Conservation (phyloP, 2,329 filamentous ascomycete species). For the Mariannaea elegans region DNA sequence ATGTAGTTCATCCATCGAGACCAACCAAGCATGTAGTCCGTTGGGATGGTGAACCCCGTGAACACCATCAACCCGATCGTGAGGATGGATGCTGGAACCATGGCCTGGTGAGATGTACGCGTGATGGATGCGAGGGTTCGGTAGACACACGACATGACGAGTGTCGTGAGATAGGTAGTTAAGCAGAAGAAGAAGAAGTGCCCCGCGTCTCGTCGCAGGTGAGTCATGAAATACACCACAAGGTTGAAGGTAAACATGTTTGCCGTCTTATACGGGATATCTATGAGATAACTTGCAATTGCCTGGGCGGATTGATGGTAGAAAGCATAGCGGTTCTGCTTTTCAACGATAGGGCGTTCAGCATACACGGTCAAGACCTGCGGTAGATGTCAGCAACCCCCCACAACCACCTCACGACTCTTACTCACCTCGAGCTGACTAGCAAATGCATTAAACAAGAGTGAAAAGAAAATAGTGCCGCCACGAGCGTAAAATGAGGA, state of each 20-base stretch:
- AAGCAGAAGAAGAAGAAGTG: slow-evolving; percentile 69
- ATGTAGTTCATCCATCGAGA: slow-evolving; percentile 71
- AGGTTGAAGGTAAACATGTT: slow-evolving; percentile 41
- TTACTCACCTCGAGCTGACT: slow-evolving; percentile 44
- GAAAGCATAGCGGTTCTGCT: slow-evolving; percentile 47
- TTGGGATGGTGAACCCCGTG: slow-evolving; percentile 42
- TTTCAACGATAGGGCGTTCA: slow-evolving; percentile 45
- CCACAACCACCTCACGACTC: too few species aligned
- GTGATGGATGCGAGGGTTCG: slow-evolving; percentile 42
- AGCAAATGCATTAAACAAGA: slow-evolving; percentile 60
- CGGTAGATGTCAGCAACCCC: too few species aligned
- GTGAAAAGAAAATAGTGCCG: slow-evolving; percentile 59
- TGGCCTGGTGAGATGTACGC: slow-evolving; percentile 41
- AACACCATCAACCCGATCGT: slow-evolving; percentile 64
- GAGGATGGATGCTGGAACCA: slow-evolving; percentile 62
- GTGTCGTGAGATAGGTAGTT: slow-evolving; percentile 46
- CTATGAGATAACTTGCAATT: slow-evolving; percentile 37
- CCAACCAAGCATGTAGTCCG: slow-evolving; percentile 40
- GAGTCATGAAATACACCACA: slow-evolving; percentile 72
- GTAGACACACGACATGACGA: slow-evolving; percentile 43
- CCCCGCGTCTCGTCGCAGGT: slow-evolving; percentile 65
- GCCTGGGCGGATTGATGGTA: slow-evolving; percentile 46
- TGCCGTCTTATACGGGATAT: slow-evolving; percentile 37
- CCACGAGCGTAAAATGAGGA: slow-evolving; percentile 57
- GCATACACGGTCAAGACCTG: slow-evolving; percentile 44